Evolutionary conservation across 108 stramenopile genomes (phyloP).

Genomic region (Mediolabrus comicus): DNA sequence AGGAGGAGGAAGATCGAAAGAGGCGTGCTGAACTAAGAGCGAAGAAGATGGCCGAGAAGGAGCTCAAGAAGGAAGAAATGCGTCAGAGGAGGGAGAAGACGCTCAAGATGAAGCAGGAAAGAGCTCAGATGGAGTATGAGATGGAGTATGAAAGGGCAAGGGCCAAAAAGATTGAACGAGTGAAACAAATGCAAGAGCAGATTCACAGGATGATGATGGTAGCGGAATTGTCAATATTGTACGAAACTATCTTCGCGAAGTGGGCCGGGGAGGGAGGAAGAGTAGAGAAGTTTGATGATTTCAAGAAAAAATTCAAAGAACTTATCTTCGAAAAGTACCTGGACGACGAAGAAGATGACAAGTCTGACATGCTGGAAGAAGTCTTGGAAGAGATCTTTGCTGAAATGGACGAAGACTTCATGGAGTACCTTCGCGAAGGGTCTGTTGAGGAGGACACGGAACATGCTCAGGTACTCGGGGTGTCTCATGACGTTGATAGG

Average conservation of each 20-base stretch:
- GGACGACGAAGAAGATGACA: not conserved
- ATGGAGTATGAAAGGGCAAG: too few species aligned
- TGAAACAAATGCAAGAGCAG: not conserved
- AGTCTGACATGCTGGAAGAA: too few species aligned
- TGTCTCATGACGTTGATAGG: constrained; percentile 1
- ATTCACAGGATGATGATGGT: not conserved
- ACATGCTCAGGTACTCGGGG: constrained; percentile 2
- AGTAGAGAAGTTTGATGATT: not conserved
- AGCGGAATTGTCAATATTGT: not conserved
- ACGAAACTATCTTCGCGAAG: not conserved
- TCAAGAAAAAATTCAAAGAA: not conserved
- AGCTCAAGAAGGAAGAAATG: not conserved
- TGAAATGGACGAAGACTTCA: not conserved
- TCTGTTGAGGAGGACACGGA: constrained; percentile 1
- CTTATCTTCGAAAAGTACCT: not conserved
- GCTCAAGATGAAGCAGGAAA: constrained; percentile 9
- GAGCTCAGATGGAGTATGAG: not conserved
- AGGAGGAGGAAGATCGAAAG: not conserved
- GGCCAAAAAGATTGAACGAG: not conserved
- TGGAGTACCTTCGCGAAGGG: not conserved
- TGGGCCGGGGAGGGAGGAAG: not conserved
- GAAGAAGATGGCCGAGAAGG: not conserved
- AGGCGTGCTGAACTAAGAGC: not conserved
- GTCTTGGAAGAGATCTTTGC: not conserved
- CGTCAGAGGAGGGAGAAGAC: not conserved